Conservation (phyloP, 192 early-diverging fungal genomes). For the Mortierella claussenii region DNA sequence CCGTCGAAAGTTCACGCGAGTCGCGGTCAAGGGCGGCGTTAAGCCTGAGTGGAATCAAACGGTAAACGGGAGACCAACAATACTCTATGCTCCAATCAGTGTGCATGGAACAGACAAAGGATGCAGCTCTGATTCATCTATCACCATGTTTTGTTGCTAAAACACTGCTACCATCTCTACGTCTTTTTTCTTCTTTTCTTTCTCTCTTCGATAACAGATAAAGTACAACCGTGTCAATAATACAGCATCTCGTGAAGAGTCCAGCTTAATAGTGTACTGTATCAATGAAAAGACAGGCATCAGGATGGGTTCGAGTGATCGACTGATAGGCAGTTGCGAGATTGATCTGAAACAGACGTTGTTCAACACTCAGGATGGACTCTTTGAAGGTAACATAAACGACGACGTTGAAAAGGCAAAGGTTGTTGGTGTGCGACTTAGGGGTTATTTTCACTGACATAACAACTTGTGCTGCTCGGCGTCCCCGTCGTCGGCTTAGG, state of each 20-base stretch:
- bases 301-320: constrained; percentile 34
- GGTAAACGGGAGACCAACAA: constrained; percentile 11
- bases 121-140: too few species aligned
- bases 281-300: constrained; percentile 40
- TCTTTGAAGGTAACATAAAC: constrained; percentile 18
- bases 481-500: too few species aligned
- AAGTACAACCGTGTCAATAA: constrained; percentile 28
- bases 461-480: too few species aligned
- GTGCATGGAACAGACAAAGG: too few species aligned
- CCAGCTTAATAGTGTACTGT: constrained; percentile 30
- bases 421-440: too few species aligned
- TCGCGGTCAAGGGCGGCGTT: constrained; percentile 44
- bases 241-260: constrained; percentile 5
- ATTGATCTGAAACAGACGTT: constrained; percentile 40
- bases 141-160: too few species aligned
- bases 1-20: constrained; percentile 38
- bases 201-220: constrained; percentile 20
- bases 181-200: background rate
- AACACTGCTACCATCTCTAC: background rate
- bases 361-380: constrained; percentile 9
- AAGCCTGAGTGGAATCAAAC: constrained; percentile 47
- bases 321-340: constrained; percentile 43
- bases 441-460: too few species aligned
- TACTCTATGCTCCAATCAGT: background rate
- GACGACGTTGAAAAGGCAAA: constrained; percentile 16